These are phyloP conservation scores for Echium plantagineum DNA, from an alignment of 257 asterid species.

Conservation along the genomic window DNA sequence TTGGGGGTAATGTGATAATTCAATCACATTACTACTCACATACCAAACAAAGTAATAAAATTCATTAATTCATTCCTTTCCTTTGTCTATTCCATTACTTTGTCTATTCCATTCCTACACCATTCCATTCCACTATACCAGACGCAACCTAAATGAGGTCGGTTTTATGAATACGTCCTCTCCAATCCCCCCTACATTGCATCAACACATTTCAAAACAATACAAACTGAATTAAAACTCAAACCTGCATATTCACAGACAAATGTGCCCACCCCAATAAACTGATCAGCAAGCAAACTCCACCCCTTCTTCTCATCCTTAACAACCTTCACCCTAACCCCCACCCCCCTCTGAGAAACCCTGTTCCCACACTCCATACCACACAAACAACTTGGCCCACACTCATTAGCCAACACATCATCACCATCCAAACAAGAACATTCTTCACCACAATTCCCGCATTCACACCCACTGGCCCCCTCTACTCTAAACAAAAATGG, in stretches of 20 bases:
- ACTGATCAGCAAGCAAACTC: constrained; percentile 59
- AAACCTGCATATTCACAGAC: constrained; percentile 83
- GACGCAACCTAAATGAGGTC: too few relatives aligned
- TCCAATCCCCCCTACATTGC: too few relatives aligned
- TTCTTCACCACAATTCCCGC: constrained; percentile 28
- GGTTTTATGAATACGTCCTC: too few relatives aligned
- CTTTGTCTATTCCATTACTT: too few relatives aligned
- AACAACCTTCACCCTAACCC: constrained; percentile 40
- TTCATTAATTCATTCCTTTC: too few relatives aligned
- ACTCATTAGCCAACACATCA: constrained; percentile 35
- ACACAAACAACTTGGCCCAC: constrained; percentile 74
- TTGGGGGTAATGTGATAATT: too few relatives aligned
- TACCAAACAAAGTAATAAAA: too few relatives aligned
- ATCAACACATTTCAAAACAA: not conserved
- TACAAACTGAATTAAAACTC: not conserved
- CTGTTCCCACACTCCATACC: constrained; percentile 49
- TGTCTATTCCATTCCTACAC: too few relatives aligned
- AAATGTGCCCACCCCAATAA: constrained; percentile 45
- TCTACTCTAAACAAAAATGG: constrained; percentile 60
- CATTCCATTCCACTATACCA: too few relatives aligned
- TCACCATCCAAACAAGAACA: constrained; percentile 37
- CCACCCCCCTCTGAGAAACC: constrained; percentile 50
- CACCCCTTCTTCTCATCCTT: constrained; percentile 59
- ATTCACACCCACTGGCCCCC: constrained; percentile 54
- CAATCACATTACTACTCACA: too few relatives aligned